phyloP scores from a whole-genome alignment of 306 rosid species.

The Vicia villosa region DNA sequence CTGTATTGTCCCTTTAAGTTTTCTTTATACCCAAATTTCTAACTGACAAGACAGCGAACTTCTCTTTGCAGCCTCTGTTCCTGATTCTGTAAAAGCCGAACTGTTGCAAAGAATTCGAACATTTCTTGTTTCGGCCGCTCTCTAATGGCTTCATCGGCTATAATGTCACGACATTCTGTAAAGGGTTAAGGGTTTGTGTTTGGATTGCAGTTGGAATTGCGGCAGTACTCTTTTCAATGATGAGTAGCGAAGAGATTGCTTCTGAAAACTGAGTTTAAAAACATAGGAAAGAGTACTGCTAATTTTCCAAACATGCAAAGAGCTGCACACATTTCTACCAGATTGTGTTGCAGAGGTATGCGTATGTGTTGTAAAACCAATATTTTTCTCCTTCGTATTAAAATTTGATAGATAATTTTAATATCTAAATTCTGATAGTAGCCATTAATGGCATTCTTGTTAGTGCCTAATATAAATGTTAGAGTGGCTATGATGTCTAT shows the following conservation, averaged over 20 bases:
- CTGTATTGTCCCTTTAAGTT: not conserved
- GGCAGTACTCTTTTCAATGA: not conserved
- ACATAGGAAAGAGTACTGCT: not conserved
- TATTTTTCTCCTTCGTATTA: constrained; percentile 8
- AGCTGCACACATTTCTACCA: constrained; percentile 9
- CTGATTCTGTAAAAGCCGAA: constrained; percentile 85
- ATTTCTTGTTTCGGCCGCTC: constrained; percentile 68
- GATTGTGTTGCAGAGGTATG: constrained; percentile 22
- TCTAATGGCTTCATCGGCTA: constrained; percentile 40
- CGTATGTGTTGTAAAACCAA: constrained; percentile 16
- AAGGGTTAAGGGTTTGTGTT: not conserved
- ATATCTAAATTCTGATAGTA: too few species aligned
- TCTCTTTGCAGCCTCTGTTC: constrained; percentile 69
- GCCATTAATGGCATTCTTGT: too few species aligned
- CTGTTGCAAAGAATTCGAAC: constrained; percentile 77
- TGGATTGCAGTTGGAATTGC: not conserved
- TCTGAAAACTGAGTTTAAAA: not conserved
- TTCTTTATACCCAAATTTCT: not conserved
- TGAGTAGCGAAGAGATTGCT: not conserved
- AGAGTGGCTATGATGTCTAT: too few species aligned
- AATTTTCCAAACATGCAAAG: not conserved
- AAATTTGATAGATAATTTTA: constrained; percentile 23
- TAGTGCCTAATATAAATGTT: too few species aligned
- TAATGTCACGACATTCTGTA: constrained; percentile 30
- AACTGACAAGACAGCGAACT: constrained; percentile 9